phyloP scores from a whole-genome alignment of 2,329 filamentous ascomycete genomes.

The Colletotrichum lupini region DNA sequence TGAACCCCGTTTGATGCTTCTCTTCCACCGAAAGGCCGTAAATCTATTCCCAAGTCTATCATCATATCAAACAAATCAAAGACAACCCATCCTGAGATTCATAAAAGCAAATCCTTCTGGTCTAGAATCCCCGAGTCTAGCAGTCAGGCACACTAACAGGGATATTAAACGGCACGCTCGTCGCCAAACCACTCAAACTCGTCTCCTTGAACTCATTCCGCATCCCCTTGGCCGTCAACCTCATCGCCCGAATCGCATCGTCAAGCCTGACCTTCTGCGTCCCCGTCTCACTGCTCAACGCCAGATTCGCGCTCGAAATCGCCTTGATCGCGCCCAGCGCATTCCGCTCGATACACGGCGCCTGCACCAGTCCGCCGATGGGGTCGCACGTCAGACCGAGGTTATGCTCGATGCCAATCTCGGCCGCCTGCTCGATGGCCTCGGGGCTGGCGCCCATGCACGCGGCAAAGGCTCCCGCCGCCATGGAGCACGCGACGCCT shows the following conservation, averaged over 20 bases:
- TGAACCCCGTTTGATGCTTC: background rate
- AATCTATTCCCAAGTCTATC: background rate
- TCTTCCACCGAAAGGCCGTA: background rate
- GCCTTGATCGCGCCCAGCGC: conserved; percentile 62
- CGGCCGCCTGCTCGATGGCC: conserved; percentile 61
- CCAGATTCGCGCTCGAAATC: conserved; percentile 61
- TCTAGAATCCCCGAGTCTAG: conserved; percentile 37
- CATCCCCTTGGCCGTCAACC: conserved; percentile 62
- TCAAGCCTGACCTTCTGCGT: conserved; percentile 61
- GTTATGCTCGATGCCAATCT: conserved; percentile 65
- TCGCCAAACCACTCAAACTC: conserved; percentile 60
- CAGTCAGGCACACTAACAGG: conserved; percentile 65
- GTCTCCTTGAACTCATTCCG: conserved; percentile 66
- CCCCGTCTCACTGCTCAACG: conserved; percentile 55
- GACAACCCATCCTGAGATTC: background rate
- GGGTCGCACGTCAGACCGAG: conserved; percentile 62
- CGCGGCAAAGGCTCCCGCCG: conserved; percentile 60
- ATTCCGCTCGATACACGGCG: conserved; percentile 63
- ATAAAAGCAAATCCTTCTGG: background rate
- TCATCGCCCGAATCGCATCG: conserved; percentile 62
- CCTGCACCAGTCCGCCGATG: conserved; percentile 61
- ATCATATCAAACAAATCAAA: background rate
- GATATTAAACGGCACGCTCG: conserved; percentile 60
- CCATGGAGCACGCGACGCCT: conserved; percentile 63
- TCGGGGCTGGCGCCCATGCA: conserved; percentile 63